Conservation (phyloP, 345 rosid species). For the Euphorbia lathyris region DNA sequence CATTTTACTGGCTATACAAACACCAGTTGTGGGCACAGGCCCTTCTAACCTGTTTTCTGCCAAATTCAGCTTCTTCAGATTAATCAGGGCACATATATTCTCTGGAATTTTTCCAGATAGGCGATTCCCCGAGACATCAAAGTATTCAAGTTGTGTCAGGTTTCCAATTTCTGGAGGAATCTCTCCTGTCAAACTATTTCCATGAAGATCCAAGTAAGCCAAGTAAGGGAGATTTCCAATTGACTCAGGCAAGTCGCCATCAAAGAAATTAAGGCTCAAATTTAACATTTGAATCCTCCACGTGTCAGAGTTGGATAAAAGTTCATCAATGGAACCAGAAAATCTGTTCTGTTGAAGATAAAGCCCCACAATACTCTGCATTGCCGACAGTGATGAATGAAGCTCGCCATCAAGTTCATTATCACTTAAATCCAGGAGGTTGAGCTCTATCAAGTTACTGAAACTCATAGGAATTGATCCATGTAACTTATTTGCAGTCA, state of each 20-base stretch:
- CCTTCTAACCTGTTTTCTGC: slow-evolving; percentile 62
- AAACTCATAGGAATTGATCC: slow-evolving; percentile 61
- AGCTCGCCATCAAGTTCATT: slow-evolving; percentile 63
- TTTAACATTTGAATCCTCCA: slow-evolving; percentile 70
- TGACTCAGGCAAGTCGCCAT: slow-evolving; percentile 50
- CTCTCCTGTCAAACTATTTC: slow-evolving; percentile 53
- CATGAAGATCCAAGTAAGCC: slow-evolving; percentile 60
- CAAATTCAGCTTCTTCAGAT: slow-evolving; percentile 46
- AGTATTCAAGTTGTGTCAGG: slow-evolving; percentile 56
- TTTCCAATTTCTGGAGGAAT: slow-evolving; percentile 61
- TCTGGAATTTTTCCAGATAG: slow-evolving; percentile 65
- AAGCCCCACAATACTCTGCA: slow-evolving; percentile 71
- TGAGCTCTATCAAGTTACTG: slow-evolving; percentile 67
- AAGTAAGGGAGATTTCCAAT: slow-evolving; percentile 65
- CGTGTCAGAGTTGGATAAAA: slow-evolving; percentile 42
- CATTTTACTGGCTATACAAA: slow-evolving; percentile 50
- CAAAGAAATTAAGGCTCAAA: slow-evolving; percentile 57
- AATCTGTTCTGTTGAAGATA: slow-evolving; percentile 65
- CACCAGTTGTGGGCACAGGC: slow-evolving; percentile 51
- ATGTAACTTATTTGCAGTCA: slow-evolving; percentile 55
- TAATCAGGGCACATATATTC: slow-evolving; percentile 45
- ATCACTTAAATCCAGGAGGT: slow-evolving; percentile 71
- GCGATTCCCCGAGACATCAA: slow-evolving; percentile 60
- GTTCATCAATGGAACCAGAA: slow-evolving; percentile 41
- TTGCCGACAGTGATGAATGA: slow-evolving; percentile 55